These are phyloP conservation scores for Xylaria telfairii DNA, from an alignment of 495 filamentous ascomycete species.

Conservation along the genomic window DNA sequence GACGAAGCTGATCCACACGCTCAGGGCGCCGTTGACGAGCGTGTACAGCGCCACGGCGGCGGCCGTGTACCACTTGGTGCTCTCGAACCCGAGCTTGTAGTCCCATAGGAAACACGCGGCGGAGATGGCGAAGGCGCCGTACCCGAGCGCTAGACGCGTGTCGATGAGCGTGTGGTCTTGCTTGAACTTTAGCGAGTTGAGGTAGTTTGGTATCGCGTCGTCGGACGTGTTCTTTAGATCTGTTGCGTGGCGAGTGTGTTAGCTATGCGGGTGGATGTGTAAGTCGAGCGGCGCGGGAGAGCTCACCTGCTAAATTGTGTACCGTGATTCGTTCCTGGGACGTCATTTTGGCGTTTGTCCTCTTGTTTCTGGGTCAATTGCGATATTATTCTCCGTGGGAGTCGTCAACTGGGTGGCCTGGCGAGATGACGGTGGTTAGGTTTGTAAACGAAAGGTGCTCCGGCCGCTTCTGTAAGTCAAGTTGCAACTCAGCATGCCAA, in stretches of 20 bases:
- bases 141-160: constrained; percentile 82
- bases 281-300: constrained; percentile 2
- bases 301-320: constrained; percentile 69
- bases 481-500: constrained; percentile 1
- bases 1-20: constrained; percentile 84
- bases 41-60: constrained; percentile 81
- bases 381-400: not conserved
- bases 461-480: constrained; percentile 6
- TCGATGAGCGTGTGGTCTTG: constrained; percentile 83
- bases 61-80: constrained; percentile 75
- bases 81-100: constrained; percentile 87
- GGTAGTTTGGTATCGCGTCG: constrained; percentile 91
- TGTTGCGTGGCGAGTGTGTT: constrained; percentile 45
- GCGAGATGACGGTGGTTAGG: not conserved
- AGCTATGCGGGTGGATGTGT: constrained; percentile 22
- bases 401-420: not conserved
- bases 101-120: constrained; percentile 87
- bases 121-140: constrained; percentile 78
- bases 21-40: constrained; percentile 76
- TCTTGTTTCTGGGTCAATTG: not conserved
- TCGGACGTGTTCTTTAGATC: constrained; percentile 97
- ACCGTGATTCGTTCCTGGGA: constrained; percentile 67
- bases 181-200: constrained; percentile 79
- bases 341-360: constrained; percentile 41
- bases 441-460: not conserved